phyloP scores from a whole-genome alignment of 1,139 yeast species.

The Maudiozyma humilis region DNA sequence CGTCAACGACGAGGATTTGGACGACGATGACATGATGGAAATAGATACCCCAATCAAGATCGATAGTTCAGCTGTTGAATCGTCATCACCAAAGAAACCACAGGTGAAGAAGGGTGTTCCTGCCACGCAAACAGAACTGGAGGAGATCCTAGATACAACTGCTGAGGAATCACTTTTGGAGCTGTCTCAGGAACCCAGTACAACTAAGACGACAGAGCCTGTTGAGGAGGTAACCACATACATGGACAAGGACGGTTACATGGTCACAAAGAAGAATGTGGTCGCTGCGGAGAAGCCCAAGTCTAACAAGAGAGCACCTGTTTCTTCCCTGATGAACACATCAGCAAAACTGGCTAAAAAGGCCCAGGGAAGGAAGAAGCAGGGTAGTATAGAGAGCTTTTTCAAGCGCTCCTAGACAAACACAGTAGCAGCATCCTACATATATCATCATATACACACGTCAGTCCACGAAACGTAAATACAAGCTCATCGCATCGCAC shows the following conservation, averaged over 20 bases:
- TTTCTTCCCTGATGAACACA: background rate
- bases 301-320: conserved; percentile 4
- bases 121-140: conserved; percentile 11
- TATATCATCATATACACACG: background rate
- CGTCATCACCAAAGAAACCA: conserved; percentile 1
- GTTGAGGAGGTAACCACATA: conserved; percentile 14
- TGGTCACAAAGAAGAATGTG: conserved; percentile 22
- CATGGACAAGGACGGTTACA: conserved; percentile 31
- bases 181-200: conserved; percentile 2
- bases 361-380: conserved; percentile 18
- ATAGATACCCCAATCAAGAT: conserved; percentile 7
- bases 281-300: conserved; percentile 8
- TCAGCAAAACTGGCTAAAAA: conserved; percentile 7
- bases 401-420: conserved; percentile 14
- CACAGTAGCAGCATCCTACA: background rate
- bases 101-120: conserved; percentile 8
- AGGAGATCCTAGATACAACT: conserved; percentile 29
- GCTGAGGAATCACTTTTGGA: conserved; percentile 28
- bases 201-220: conserved; percentile 6
- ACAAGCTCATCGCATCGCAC: too few species aligned
- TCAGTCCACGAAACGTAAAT: too few species aligned
- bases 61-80: background rate
- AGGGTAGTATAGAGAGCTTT: conserved; percentile 27
- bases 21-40: conserved; percentile 20
- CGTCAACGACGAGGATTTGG: conserved; percentile 23